These are phyloP conservation scores for Geum urbanum DNA, from an alignment of 306 rosid species.

Conservation along the genomic window DNA sequence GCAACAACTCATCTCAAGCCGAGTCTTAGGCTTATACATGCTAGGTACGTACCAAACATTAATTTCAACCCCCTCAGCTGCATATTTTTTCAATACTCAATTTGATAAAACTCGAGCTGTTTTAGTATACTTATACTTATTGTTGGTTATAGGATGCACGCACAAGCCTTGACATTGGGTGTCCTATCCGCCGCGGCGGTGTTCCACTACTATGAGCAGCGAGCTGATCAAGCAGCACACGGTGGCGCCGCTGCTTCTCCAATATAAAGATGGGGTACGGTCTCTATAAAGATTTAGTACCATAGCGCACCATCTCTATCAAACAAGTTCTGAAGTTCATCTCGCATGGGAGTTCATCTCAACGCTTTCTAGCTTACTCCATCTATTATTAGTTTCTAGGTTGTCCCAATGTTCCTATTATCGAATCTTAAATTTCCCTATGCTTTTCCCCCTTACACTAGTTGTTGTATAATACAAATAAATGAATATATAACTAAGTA, in stretches of 20 bases:
- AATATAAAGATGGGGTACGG: too few species aligned
- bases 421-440: neutral
- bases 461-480: neutral
- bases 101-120: neutral
- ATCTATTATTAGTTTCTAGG: neutral
- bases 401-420: neutral
- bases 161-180: constrained; percentile 77
- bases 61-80: too few species aligned
- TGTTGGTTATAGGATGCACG: constrained; percentile 55
- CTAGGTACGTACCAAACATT: constrained; percentile 36
- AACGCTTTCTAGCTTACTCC: neutral
- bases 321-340: neutral
- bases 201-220: constrained; percentile 60
- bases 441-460: neutral
- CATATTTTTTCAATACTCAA: too few species aligned
- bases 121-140: neutral
- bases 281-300: too few species aligned
- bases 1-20: constrained; percentile 59
- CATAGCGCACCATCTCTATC: neutral
- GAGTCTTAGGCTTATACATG: constrained; percentile 84
- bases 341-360: neutral
- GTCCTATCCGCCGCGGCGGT: constrained; percentile 78
- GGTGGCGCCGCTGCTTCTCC: constrained; percentile 11
- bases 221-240: neutral
- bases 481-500: neutral